A percentile compares a stretch with the other conserved stretches of the same genome.
phyloP scores from a whole-genome alignment of 1,284 basidiomycete genomes.

The Mrakiaceae sp. region DNA sequence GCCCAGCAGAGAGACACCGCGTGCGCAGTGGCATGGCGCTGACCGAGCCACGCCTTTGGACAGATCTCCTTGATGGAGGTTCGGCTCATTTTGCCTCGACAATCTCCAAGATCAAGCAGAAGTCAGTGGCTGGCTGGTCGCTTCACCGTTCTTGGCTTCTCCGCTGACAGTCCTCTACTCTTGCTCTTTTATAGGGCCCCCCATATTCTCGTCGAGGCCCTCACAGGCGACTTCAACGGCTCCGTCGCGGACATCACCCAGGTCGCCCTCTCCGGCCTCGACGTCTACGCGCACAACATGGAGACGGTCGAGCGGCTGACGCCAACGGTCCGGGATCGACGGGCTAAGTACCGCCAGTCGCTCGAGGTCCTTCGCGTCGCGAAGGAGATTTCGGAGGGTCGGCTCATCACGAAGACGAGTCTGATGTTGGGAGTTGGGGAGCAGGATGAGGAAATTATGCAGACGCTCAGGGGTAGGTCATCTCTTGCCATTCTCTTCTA shows the following conservation, averaged over 20 bases:
- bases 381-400: constrained; percentile 63
- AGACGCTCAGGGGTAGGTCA: constrained; percentile 64
- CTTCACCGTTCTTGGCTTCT: background rate
- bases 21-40: background rate
- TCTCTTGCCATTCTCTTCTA: background rate
- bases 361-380: constrained; percentile 73
- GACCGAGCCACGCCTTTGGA: background rate
- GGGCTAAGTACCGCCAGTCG: constrained; percentile 85
- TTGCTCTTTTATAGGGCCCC: constrained; percentile 54
- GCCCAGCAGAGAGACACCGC: background rate
- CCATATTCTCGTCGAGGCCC: constrained; percentile 87
- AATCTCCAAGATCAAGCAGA: constrained; percentile 88
- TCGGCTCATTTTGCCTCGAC: constrained; percentile 90
- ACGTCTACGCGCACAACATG: constrained; percentile 97
- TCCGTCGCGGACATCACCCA: constrained; percentile 59
- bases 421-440: constrained; percentile 99
- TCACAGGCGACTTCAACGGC: constrained; percentile 91
- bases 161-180: background rate
- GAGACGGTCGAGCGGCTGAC: constrained; percentile 92
- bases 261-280: constrained; percentile 83
- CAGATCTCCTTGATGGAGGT: constrained; percentile 86
- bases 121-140: constrained; percentile 42
- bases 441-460: constrained; percentile 67
- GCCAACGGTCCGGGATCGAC: constrained; percentile 86
- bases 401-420: constrained; percentile 87